Percentiles rank a stretch among this genome's conserved stretches.
phyloP scores from a whole-genome alignment of 495 filamentous ascomycete species.

The Tirmania nivea region DNA sequence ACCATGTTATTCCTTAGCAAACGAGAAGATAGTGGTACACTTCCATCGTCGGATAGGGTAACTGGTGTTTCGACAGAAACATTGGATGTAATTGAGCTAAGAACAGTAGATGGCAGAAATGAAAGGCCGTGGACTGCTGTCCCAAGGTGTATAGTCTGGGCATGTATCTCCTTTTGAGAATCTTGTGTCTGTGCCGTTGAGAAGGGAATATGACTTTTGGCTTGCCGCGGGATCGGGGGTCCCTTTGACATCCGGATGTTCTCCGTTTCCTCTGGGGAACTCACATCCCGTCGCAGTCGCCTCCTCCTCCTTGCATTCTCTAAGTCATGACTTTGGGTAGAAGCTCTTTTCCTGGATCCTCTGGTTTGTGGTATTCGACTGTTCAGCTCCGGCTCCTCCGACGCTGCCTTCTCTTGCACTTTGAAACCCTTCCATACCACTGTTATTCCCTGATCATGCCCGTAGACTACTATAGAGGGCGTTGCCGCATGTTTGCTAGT shows the following conservation, averaged over 20 bases:
- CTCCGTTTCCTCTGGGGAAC: constrained; percentile 6
- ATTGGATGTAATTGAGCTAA: constrained; percentile 4
- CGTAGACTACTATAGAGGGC: constrained; percentile 41
- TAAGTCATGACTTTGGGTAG: background rate
- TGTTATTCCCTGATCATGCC: constrained; percentile 36
- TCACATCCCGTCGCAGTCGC: constrained; percentile 1
- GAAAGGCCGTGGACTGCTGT: constrained; percentile 12
- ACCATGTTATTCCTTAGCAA: constrained; percentile 31
- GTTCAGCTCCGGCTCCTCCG: background rate
- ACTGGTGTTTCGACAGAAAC: constrained; percentile 27
- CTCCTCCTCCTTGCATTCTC: background rate
- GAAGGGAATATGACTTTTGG: constrained; percentile 20
- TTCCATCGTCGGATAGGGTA: constrained; percentile 27
- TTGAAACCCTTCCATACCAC: constrained; percentile 40
- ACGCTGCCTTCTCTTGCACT: constrained; percentile 22
- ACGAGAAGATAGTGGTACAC: constrained; percentile 29
- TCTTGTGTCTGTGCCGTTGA: constrained; percentile 25
- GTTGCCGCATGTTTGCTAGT: constrained; percentile 26
- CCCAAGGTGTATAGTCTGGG: constrained; percentile 15
- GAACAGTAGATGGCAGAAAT: constrained; percentile 11
- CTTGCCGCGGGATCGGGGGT: background rate
- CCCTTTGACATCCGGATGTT: constrained; percentile 28
- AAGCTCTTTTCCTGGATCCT: background rate
- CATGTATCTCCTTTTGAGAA: constrained; percentile 12
- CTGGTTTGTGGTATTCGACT: background rate